Evolutionary conservation across 352 stramenopile genomes (phyloP).

Genomic region (Hyaloperonospora brassicae): DNA sequence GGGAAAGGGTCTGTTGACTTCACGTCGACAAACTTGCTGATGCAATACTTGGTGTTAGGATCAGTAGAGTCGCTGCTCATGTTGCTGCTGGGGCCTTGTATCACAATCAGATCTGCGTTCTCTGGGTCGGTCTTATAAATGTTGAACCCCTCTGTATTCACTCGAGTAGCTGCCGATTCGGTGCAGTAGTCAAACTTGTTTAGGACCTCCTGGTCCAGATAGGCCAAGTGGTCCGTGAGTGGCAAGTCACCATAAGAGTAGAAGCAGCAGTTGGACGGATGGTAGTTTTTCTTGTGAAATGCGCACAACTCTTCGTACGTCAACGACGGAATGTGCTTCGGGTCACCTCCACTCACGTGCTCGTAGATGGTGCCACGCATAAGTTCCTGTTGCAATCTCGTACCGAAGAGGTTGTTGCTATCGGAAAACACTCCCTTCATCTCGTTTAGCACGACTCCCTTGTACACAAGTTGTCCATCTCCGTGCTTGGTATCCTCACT

Average conservation of each 20-base stretch:
- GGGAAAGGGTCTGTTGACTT: constrained; percentile 61
- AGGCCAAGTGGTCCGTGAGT: constrained; percentile 66
- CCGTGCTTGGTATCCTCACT: constrained; percentile 21
- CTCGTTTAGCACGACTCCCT: constrained; percentile 99
- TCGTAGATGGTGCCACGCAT: constrained; percentile 86
- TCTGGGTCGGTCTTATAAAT: constrained; percentile 26
- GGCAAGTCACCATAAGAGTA: constrained; percentile 86
- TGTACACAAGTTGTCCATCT: constrained; percentile 50
- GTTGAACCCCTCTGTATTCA: constrained; percentile 38
- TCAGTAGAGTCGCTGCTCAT: constrained; percentile 45
- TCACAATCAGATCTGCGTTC: constrained; percentile 25
- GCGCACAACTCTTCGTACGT: constrained; percentile 66
- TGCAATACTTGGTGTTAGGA: constrained; percentile 75
- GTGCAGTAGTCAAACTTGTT: constrained; percentile 51
- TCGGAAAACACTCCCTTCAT: constrained; percentile 98
- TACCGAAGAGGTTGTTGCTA: constrained; percentile 89
- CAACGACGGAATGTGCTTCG: constrained; percentile 57
- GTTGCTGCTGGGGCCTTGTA: constrained; percentile 54
- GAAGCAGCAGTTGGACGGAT: constrained; percentile 85
- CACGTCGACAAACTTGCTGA: constrained; percentile 62
- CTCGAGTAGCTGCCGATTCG: constrained; percentile 40
- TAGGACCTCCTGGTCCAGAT: constrained; percentile 63
- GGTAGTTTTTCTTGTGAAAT: constrained; percentile 84
- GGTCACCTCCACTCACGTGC: constrained; percentile 75
- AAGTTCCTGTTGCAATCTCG: constrained; percentile 86